Conservation (phyloP, 2,329 filamentous ascomycete species). For the Nemania sp. region DNA sequence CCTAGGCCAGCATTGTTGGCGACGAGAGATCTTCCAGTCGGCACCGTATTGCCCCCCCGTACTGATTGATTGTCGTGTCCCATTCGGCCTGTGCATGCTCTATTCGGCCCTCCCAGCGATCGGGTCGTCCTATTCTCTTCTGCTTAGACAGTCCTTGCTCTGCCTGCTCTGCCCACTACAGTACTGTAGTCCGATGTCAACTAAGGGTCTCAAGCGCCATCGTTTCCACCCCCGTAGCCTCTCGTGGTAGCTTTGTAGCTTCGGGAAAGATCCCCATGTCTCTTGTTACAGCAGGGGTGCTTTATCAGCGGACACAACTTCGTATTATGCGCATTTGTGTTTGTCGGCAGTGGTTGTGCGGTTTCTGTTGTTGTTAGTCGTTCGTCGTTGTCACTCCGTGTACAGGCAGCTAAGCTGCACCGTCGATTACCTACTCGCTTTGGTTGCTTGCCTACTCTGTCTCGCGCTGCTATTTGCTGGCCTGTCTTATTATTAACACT, state of each 20-base stretch:
- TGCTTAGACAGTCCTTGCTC: constrained; percentile 6
- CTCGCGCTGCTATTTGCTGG: constrained; percentile 8
- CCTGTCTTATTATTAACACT: constrained; percentile 14
- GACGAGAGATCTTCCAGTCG: constrained; percentile 26
- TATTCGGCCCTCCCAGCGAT: constrained; percentile 35
- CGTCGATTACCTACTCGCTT: constrained; percentile 10
- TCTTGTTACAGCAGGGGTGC: constrained; percentile 35
- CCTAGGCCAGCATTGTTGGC: constrained; percentile 41
- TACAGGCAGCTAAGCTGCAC: background rate
- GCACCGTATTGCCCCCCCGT: constrained; percentile 31
- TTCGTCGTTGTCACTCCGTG: constrained; percentile 14
- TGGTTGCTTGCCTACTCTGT: constrained; percentile 19
- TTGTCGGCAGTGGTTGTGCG: constrained; percentile 27
- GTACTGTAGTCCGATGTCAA: constrained; percentile 3
- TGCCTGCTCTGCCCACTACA: constrained; percentile 3
- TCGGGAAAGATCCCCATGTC: constrained; percentile 25
- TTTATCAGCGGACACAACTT: constrained; percentile 29
- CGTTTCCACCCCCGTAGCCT: constrained; percentile 25
- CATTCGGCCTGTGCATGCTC: constrained; percentile 26
- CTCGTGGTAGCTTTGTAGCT: constrained; percentile 31
- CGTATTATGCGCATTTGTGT: constrained; percentile 35
- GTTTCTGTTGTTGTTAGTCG: constrained; percentile 21
- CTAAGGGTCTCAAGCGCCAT: constrained; percentile 27
- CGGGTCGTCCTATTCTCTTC: background rate
- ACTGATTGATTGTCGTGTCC: constrained; percentile 23